A percentile compares a stretch with the other conserved stretches of the same genome.
Conservation (phyloP, 305 asterid species). For the Ajuga reptans region DNA sequence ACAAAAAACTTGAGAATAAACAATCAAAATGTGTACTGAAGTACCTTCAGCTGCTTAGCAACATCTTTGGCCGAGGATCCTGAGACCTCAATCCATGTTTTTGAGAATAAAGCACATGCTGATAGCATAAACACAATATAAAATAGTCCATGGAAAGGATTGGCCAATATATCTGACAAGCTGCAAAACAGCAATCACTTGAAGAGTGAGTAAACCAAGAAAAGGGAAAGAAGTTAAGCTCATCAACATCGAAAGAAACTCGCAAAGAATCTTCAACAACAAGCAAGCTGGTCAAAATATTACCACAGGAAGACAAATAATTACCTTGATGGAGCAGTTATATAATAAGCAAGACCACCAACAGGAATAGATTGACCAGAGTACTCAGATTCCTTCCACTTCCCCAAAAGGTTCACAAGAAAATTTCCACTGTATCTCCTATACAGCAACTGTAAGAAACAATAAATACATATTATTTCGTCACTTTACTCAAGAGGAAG, state of each 20-base stretch:
- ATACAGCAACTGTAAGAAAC: neutral
- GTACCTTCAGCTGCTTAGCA: constrained; percentile 27
- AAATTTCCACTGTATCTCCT: constrained; percentile 12
- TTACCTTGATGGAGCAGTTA: constrained; percentile 12
- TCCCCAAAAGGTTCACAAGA: constrained; percentile 15
- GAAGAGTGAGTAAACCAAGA: neutral
- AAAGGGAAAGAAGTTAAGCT: neutral
- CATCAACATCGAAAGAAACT: neutral
- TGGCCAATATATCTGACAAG: constrained; percentile 26
- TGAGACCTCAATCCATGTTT: constrained; percentile 33
- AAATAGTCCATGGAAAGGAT: constrained; percentile 31
- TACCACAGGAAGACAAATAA: neutral
- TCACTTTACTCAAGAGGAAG: neutral
- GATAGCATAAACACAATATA: constrained; percentile 28
- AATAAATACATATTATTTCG: neutral
- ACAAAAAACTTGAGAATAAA: neutral
- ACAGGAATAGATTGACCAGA: constrained; percentile 11
- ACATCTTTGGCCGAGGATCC: constrained; percentile 33
- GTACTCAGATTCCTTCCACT: constrained; percentile 14
- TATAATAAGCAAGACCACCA: constrained; percentile 7
- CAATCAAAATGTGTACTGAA: neutral
- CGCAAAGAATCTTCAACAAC: neutral
- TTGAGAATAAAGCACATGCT: constrained; percentile 30
- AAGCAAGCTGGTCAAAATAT: neutral
- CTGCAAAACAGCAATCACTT: constrained; percentile 7